Conservation (phyloP, 2,329 filamentous ascomycete species). For the Atkinsonella hypoxylon region DNA sequence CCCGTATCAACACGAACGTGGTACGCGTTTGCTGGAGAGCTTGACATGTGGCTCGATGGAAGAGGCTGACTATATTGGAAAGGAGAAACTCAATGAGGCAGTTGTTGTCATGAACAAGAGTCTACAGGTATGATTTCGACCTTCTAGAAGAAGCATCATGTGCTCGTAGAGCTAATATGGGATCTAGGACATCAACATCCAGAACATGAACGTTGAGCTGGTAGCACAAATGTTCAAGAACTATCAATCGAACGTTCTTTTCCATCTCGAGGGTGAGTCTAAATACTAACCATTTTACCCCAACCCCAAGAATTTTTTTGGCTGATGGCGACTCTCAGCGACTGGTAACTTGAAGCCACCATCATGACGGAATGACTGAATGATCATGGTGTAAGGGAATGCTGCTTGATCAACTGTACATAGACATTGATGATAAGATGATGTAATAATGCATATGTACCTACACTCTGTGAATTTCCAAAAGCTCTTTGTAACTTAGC, state of each 20-base stretch:
- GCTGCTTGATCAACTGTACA: not conserved
- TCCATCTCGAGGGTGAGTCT: slow-evolving; percentile 79
- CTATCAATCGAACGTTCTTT: slow-evolving; percentile 94
- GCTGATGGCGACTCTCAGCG: slow-evolving; percentile 34
- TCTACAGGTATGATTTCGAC: slow-evolving; percentile 51
- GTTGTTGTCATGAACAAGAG: slow-evolving; percentile 86
- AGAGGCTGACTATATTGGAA: not conserved
- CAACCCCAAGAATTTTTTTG: not conserved
- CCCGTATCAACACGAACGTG: slow-evolving; percentile 94
- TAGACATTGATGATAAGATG: not conserved
- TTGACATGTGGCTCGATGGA: not conserved
- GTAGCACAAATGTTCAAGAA: slow-evolving; percentile 99
- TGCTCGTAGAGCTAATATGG: not conserved
- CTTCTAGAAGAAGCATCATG: not conserved
- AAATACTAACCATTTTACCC: slow-evolving; percentile 1
- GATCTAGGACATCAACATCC: slow-evolving; percentile 81
- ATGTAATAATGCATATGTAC: not conserved
- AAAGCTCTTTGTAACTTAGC: too few relatives aligned
- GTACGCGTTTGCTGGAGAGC: slow-evolving; percentile 41
- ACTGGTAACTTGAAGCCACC: slow-evolving; percentile 77
- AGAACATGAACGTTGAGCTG: slow-evolving; percentile 97
- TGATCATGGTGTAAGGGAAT: too few relatives aligned
- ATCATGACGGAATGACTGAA: slow-evolving; percentile 30
- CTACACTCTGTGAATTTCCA: too few relatives aligned
- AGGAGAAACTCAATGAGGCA: slow-evolving; percentile 97